These are phyloP conservation scores for Elaeagnus macrophylla DNA, from an alignment of 306 rosid genomes.

Conservation along the genomic window DNA sequence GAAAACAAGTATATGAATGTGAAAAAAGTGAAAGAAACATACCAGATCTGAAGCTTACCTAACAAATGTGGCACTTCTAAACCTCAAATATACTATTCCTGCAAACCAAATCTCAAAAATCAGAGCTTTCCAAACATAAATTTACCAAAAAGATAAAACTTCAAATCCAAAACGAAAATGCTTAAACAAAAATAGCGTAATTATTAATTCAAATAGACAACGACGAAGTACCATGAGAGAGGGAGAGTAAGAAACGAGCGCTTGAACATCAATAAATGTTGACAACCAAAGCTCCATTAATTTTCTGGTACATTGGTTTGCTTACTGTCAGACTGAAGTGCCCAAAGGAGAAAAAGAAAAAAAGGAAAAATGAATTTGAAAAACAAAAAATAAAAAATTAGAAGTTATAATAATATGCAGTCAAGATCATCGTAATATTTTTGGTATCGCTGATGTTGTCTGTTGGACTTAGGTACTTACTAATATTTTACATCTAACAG, in stretches of 20 bases:
- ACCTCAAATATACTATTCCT: slow-evolving; percentile 60
- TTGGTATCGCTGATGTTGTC: no score
- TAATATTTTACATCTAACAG: no score
- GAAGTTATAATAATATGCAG: not conserved
- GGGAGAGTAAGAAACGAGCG: slow-evolving; percentile 13
- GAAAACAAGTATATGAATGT: not conserved
- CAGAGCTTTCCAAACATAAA: slow-evolving; percentile 20
- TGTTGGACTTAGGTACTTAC: no score
- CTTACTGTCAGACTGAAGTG: not conserved
- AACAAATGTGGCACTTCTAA: slow-evolving; percentile 34
- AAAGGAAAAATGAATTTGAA: slow-evolving; percentile 3
- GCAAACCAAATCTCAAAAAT: slow-evolving; percentile 24
- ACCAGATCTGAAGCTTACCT: slow-evolving; percentile 63
- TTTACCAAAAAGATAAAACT: not conserved
- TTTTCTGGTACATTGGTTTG: slow-evolving; percentile 6
- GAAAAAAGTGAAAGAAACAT: not conserved
- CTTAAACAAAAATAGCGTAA: slow-evolving; percentile 5
- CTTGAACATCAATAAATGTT: slow-evolving; percentile 25
- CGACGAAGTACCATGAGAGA: slow-evolving; percentile 32
- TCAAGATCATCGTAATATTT: not conserved
- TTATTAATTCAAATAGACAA: not conserved
- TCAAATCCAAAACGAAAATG: not conserved
- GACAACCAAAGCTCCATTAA: slow-evolving; percentile 41
- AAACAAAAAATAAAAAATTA: not conserved
- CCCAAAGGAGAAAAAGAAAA: not conserved